phyloP scores from a whole-genome alignment of 2,329 filamentous ascomycete genomes.

The Aspergillus transmontanensis region DNA sequence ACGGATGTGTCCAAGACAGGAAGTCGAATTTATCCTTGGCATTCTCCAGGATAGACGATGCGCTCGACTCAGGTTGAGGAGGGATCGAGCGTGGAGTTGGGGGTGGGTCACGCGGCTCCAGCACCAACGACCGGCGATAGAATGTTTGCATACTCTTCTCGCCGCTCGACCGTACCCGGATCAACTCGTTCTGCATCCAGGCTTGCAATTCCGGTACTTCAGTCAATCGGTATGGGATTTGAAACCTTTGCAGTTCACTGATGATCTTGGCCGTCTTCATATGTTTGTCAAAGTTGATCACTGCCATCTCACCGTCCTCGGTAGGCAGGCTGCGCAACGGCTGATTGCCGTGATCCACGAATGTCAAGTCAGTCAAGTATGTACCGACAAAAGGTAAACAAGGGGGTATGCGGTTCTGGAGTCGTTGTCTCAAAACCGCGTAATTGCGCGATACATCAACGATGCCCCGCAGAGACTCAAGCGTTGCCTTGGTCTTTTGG shows the following conservation, averaged over 20 bases:
- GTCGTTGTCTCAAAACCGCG: slow-evolving; percentile 76
- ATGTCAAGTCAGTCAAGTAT: slow-evolving; percentile 93
- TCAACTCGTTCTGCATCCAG: slow-evolving; percentile 84
- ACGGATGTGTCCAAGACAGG: slow-evolving; percentile 53
- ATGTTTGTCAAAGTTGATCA: slow-evolving; percentile 99
- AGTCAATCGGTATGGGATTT: slow-evolving; percentile 83
- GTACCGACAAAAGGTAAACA: slow-evolving; percentile 95
- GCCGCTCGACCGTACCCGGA: slow-evolving; percentile 68
- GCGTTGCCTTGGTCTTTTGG: slow-evolving; percentile 75
- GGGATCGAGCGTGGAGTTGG: slow-evolving; percentile 24
- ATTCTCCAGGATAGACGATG: slow-evolving; percentile 40
- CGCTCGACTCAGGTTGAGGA: slow-evolving; percentile 32
- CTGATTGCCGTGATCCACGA: slow-evolving; percentile 92
- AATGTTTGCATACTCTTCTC: slow-evolving; percentile 66
- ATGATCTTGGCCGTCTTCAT: slow-evolving; percentile 93
- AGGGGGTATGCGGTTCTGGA: slow-evolving; percentile 84
- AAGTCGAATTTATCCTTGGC: slow-evolving; percentile 57
- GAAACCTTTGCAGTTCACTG: slow-evolving; percentile 91
- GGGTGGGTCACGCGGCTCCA: slow-evolving; percentile 65
- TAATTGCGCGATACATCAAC: slow-evolving; percentile 92
- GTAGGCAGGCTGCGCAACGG: slow-evolving; percentile 74
- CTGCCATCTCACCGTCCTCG: slow-evolving; percentile 67
- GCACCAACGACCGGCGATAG: slow-evolving; percentile 80
- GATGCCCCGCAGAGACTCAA: slow-evolving; percentile 78
- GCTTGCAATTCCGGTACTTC: slow-evolving; percentile 88